Percentiles rank a stretch among this genome's conserved stretches.
Conservation (phyloP, 1,284 basidiomycete genomes). For the Amylostereum areolatum region DNA sequence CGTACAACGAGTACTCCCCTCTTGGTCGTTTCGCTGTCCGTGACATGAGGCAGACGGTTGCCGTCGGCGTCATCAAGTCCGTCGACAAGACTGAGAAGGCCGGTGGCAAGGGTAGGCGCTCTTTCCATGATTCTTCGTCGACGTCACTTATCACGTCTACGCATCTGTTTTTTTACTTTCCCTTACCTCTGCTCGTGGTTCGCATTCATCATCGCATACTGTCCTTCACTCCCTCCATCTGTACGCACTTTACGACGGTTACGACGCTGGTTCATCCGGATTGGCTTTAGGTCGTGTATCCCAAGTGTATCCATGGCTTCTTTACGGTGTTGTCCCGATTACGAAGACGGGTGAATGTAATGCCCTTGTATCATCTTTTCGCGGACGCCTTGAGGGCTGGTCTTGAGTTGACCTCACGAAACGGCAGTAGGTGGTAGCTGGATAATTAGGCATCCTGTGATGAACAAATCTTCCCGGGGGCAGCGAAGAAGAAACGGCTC, state of each 20-base stretch:
- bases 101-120: constrained; percentile 71
- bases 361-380: constrained; percentile 11
- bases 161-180: constrained; percentile 34
- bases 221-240: constrained; percentile 29
- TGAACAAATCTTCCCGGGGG: no score
- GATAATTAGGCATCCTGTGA: no score
- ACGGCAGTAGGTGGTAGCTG: no score
- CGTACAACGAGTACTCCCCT: constrained; percentile 97
- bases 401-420: no score
- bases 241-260: constrained; percentile 49
- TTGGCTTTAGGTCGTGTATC: constrained; percentile 12
- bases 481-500: no score
- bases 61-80: constrained; percentile 95
- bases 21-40: constrained; percentile 98
- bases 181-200: constrained; percentile 31
- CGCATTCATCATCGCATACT: constrained; percentile 39
- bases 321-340: constrained; percentile 19
- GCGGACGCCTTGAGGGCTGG: no score
- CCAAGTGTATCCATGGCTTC: constrained; percentile 15
- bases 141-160: constrained; percentile 7
- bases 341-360: constrained; percentile 30
- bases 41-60: constrained; percentile 98
- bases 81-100: constrained; percentile 90
- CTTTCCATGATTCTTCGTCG: constrained; percentile 5
- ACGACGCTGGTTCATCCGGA: constrained; percentile 15